These are phyloP conservation scores for Venustampulla echinocandica DNA, from an alignment of 495 filamentous ascomycete genomes.

Conservation along the genomic window DNA sequence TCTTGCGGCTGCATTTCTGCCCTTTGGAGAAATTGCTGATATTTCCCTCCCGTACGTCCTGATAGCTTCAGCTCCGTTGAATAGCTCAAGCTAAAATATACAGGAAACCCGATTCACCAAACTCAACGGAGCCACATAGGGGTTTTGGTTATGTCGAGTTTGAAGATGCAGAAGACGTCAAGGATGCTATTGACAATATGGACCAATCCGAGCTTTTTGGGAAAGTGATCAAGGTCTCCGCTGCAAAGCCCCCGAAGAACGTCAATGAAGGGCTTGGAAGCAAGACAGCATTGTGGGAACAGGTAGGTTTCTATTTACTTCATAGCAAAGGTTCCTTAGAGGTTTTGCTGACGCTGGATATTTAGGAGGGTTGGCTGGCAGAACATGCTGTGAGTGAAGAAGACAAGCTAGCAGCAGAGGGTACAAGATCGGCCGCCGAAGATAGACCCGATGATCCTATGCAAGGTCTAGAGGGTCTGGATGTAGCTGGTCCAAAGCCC, in stretches of 20 bases:
- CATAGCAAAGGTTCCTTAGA: not conserved
- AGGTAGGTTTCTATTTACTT: constrained; percentile 47
- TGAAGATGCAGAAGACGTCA: constrained; percentile 74
- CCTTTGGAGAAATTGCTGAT: constrained; percentile 89
- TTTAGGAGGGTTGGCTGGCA: constrained; percentile 87
- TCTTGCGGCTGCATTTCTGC: constrained; percentile 85
- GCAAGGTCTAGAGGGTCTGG: constrained; percentile 87
- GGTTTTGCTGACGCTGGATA: constrained; percentile 7
- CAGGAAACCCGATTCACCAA: constrained; percentile 37
- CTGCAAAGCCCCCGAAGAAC: constrained; percentile 89
- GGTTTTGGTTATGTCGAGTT: constrained; percentile 98
- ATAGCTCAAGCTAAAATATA: constrained; percentile 13
- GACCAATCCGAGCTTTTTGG: constrained; percentile 95
- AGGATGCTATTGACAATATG: constrained; percentile 98
- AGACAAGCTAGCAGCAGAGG: constrained; percentile 58
- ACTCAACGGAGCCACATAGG: constrained; percentile 61
- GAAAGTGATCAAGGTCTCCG: constrained; percentile 79
- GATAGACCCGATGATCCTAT: constrained; percentile 72
- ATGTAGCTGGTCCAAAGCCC: constrained; percentile 85
- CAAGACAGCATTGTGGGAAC: constrained; percentile 97
- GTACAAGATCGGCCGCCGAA: constrained; percentile 39
- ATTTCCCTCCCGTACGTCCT: constrained; percentile 62
- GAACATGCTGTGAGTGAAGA: constrained; percentile 87
- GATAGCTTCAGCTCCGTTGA: too few relatives aligned
- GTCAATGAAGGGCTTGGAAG: constrained; percentile 76